A percentile compares a stretch with the other conserved stretches of the same genome.
These are phyloP conservation scores for Serendipita vermifera DNA, from an alignment of 768 basidiomycete genomes.

Conservation along the genomic window DNA sequence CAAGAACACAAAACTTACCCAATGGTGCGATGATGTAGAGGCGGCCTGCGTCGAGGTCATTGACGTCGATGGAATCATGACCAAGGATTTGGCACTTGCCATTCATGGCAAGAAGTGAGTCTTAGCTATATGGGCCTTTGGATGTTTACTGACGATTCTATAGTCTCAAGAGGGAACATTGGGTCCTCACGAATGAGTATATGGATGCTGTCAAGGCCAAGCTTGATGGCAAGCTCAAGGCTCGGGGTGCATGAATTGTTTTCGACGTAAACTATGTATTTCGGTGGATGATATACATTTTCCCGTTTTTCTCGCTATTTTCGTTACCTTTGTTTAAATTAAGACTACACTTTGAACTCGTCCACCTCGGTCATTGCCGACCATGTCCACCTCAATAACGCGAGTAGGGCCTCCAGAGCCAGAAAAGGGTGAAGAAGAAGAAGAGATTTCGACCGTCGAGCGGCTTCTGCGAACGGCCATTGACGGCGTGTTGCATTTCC, in stretches of 20 bases:
- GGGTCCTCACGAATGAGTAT: constrained; percentile 90
- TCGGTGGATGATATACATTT: not conserved
- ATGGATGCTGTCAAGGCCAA: constrained; percentile 71
- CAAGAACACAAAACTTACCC: constrained; percentile 53
- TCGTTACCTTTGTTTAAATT: not conserved
- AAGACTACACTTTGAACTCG: too few relatives aligned
- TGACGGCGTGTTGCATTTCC: not conserved
- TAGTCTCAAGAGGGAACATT: constrained; percentile 78
- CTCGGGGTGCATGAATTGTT: not conserved
- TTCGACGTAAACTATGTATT: not conserved
- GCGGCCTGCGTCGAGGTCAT: constrained; percentile 82
- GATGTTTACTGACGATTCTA: not conserved
- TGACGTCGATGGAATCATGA: constrained; percentile 84
- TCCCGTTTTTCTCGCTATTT: not conserved
- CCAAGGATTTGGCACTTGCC: constrained; percentile 89
- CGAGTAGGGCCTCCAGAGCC: not conserved
- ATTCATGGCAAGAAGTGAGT: constrained; percentile 67
- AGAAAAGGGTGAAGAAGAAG: not conserved
- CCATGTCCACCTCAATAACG: not conserved
- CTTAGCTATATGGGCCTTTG: not conserved
- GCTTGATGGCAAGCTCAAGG: not conserved
- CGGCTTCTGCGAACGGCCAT: not conserved
- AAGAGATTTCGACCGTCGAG: not conserved
- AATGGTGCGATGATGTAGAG: constrained; percentile 74
- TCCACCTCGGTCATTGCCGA: not conserved